Evolutionary conservation across 2,329 filamentous ascomycete species (phyloP).

Genomic region (Sphaerulina musiva): DNA sequence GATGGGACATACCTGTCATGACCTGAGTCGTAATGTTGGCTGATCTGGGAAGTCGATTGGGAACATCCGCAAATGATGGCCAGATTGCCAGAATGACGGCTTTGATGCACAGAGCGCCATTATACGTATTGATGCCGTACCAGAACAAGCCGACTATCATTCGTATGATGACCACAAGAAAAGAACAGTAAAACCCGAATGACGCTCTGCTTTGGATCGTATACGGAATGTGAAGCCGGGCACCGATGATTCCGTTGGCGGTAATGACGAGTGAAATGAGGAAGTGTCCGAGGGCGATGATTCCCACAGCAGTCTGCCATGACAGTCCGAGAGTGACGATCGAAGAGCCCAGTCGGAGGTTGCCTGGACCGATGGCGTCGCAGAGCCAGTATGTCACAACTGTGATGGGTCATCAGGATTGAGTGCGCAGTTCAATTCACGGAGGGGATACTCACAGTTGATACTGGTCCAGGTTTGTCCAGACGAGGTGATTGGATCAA

Average conservation of each 20-base stretch:
- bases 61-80: conserved; percentile 18
- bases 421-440: neutral
- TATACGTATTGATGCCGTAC: conserved; percentile 32
- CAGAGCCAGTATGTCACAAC: conserved; percentile 25
- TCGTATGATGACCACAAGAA: conserved; percentile 26
- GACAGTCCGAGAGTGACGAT: conserved; percentile 22
- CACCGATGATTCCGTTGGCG: conserved; percentile 23
- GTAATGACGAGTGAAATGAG: conserved; percentile 19
- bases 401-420: neutral
- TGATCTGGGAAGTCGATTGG: conserved; percentile 17
- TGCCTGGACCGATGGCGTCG: conserved; percentile 20
- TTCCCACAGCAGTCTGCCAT: conserved; percentile 19
- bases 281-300: conserved; percentile 21
- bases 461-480: conserved; percentile 16
- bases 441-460: conserved; percentile 11
- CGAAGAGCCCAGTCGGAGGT: conserved; percentile 20
- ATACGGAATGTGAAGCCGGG: conserved; percentile 28
- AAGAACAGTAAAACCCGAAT: conserved; percentile 27
- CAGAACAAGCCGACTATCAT: conserved; percentile 30
- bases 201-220: conserved; percentile 27
- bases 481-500: conserved; percentile 14
- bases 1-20: conserved; percentile 7
- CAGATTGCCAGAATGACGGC: conserved; percentile 27
- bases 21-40: conserved; percentile 22
- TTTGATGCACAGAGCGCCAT: conserved; percentile 27